These are phyloP conservation scores for Stereum hirsutum DNA, from an alignment of 1,284 basidiomycete species.

Conservation along the genomic window DNA sequence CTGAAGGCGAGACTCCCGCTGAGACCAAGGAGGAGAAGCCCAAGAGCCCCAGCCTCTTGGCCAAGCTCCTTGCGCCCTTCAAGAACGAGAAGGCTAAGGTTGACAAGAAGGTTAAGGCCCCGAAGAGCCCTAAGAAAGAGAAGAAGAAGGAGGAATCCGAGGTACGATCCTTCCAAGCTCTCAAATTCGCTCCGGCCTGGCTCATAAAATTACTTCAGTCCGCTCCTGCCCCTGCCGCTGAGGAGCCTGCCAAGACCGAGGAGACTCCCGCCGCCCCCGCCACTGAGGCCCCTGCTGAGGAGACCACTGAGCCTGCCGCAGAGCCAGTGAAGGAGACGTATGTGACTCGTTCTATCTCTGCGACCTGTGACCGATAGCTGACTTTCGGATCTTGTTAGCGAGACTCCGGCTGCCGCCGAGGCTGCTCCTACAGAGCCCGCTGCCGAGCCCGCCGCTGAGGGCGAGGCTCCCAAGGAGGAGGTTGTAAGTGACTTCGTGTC, in stretches of 20 bases:
- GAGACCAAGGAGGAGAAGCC: slow-evolving; percentile 64
- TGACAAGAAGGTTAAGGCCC: slow-evolving; percentile 54
- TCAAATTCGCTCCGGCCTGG: no score
- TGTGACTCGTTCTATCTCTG: slow-evolving; percentile 17
- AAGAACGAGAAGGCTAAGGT: slow-evolving; percentile 37
- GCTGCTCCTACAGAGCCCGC: slow-evolving; percentile 20
- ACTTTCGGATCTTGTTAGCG: not conserved
- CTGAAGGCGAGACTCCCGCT: slow-evolving; percentile 33
- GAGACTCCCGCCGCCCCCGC: slow-evolving; percentile 17
- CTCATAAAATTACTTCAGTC: no score
- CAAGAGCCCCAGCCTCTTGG: slow-evolving; percentile 66
- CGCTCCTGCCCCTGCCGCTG: slow-evolving; percentile 27
- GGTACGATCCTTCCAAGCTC: slow-evolving; percentile 27
- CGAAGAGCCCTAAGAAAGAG: slow-evolving; percentile 27
- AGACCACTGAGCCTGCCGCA: slow-evolving; percentile 24
- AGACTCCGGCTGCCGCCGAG: slow-evolving; percentile 17
- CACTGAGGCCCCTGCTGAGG: slow-evolving; percentile 29
- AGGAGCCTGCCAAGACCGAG: slow-evolving; percentile 19
- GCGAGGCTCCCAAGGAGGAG: slow-evolving; percentile 52
- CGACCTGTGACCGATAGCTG: not conserved
- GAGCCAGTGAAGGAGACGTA: slow-evolving; percentile 53
- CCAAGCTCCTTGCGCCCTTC: slow-evolving; percentile 69
- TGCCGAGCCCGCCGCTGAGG: slow-evolving; percentile 26
- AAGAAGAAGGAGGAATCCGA: slow-evolving; percentile 68
- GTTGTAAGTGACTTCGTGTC: slow-evolving; percentile 32